Percentiles rank a stretch among this genome's conserved stretches.
Evolutionary conservation across 305 asterid species (phyloP).

Genomic region (Fraxinus greggii): DNA sequence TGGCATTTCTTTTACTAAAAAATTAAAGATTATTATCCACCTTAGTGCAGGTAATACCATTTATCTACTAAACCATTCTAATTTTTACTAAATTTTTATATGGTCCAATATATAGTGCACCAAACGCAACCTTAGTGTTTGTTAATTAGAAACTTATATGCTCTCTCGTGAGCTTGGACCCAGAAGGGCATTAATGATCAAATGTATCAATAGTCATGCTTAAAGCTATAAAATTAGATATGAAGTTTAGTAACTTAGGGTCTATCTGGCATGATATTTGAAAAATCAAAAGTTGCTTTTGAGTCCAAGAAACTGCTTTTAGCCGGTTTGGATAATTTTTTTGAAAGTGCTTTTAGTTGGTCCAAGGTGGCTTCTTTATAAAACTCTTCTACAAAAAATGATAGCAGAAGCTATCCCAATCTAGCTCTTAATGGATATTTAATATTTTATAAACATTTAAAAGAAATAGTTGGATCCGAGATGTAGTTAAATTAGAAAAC

Average conservation of each 20-base stretch:
- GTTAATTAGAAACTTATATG: background rate
- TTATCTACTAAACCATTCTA: background rate
- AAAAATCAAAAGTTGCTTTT: background rate
- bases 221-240: background rate
- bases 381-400: background rate
- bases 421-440: background rate
- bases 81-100: background rate
- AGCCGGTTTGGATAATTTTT: background rate
- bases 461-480: background rate
- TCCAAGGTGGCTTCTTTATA: background rate
- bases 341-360: background rate
- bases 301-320: background rate
- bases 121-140: background rate
- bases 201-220: background rate
- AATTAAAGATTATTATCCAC: background rate
- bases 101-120: background rate
- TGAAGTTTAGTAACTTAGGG: background rate
- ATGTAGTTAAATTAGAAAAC: conserved; percentile 4
- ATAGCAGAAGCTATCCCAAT: background rate
- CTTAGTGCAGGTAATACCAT: background rate
- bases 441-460: background rate
- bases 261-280: background rate
- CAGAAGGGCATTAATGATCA: conserved; percentile 4
- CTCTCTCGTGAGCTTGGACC: conserved; percentile 1
- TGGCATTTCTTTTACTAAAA: background rate